Evolutionary conservation across 345 rosid genomes (phyloP), one percentile per base, ranked within the genome.

Genomic region (Kandelia obovata): DNA sequence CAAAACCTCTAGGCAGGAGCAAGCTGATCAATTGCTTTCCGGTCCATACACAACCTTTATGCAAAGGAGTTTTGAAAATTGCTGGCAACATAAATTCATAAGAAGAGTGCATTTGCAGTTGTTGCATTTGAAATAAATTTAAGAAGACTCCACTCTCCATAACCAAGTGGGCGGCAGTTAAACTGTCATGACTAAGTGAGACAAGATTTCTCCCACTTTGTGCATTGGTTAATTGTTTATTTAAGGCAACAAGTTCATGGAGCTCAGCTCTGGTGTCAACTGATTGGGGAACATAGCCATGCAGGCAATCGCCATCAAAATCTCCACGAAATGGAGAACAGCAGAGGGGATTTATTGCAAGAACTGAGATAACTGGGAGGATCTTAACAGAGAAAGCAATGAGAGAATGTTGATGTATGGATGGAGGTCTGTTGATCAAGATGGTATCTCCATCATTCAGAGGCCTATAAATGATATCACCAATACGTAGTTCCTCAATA

Each of bases 281-380:
- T 0, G 97, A 88, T 74, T 95, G 97, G 34, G 99, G 96, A 77
- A 95, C 83, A 66, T 88, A 95, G 15, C 99, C 99, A 59, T 95
- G 99, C 30, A 95, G 81, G 80, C 99, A 95, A 65, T 92, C 99
- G 6, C 99, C 99, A 65, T 95, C 99, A 60, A 95, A 95, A 77
- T 95, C 99, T 10, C 96, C 99, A 49, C 90, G 92, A 39, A 95
- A 84, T 23, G 99, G 99, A 21, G 88, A 62, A 70, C 99, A 95
- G 31, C 91, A 87, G 1, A 95, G 87, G 0, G 99, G 99, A 64
- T 95, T 95, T 74, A 95, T 79, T 3, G 97, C 86, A 25, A 95
- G 87, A 68, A 84, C 92, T 11, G 93, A 90, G 53, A 77, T 70
- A 15, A 79, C 81, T 0, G 99, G 97, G 30, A 95, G 85, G 59